Percentiles rank a stretch among this genome's conserved stretches.
Evolutionary conservation across 1,139 yeast species (phyloP).

Genomic region (Nakaseomyces uthaithaninus): DNA sequence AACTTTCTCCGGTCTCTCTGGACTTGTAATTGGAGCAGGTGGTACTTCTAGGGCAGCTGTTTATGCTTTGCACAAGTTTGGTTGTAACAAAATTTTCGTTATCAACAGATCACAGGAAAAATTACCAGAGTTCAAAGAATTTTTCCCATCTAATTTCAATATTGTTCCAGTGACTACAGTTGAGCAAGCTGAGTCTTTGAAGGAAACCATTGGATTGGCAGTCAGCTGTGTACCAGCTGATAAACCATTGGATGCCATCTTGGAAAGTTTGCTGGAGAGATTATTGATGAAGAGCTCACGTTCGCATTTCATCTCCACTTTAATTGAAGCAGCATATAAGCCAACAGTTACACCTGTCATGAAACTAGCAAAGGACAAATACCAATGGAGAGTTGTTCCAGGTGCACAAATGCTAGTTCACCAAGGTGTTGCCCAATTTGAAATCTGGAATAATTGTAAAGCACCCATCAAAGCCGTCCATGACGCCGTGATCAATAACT

Average conservation of each 20-base stretch:
- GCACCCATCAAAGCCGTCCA: constrained; percentile 57
- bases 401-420: constrained; percentile 88
- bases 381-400: constrained; percentile 65
- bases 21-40: constrained; percentile 89
- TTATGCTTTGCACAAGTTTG: constrained; percentile 72
- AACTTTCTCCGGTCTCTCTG: constrained; percentile 37
- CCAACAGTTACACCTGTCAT: constrained; percentile 80
- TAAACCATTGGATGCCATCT: constrained; percentile 51
- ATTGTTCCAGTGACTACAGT: constrained; percentile 50
- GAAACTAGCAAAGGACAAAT: constrained; percentile 56
- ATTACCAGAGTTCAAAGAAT: constrained; percentile 47
- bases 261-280: constrained; percentile 42
- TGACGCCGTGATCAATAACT: constrained; percentile 43
- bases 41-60: constrained; percentile 96
- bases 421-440: constrained; percentile 86
- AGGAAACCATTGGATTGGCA: constrained; percentile 46
- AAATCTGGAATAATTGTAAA: constrained; percentile 61
- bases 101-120: constrained; percentile 73
- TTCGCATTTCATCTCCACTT: constrained; percentile 41
- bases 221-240: constrained; percentile 91
- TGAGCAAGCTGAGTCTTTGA: constrained; percentile 35
- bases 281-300: constrained; percentile 36
- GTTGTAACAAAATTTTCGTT: constrained; percentile 69
- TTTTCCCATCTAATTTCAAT: constrained; percentile 55
- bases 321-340: constrained; percentile 89